Percentiles rank a stretch among this genome's conserved stretches.
These are phyloP conservation scores for Apiospora kogelbergensis DNA, from an alignment of 2,329 filamentous ascomycete genomes.

Conservation along the genomic window DNA sequence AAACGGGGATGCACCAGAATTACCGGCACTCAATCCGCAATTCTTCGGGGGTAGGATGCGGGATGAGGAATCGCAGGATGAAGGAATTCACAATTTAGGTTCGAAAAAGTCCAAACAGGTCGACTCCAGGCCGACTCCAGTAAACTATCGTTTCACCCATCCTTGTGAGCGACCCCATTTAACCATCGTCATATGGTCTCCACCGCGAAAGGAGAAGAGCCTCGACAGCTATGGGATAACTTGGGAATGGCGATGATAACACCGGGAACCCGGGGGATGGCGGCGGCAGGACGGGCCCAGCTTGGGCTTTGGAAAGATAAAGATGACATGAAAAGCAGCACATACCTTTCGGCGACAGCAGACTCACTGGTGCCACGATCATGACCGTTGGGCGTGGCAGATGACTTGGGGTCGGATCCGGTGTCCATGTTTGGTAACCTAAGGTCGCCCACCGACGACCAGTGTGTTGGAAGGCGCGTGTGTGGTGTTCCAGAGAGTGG, in stretches of 20 bases:
- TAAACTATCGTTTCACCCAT: conserved; percentile 1
- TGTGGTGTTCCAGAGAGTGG: neutral
- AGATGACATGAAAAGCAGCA: no score
- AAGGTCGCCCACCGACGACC: neutral
- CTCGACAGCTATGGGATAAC: neutral
- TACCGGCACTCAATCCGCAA: neutral
- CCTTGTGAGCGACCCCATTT: neutral
- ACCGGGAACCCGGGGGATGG: neutral
- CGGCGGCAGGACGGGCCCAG: neutral
- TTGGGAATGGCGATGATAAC: neutral
- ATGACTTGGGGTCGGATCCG: neutral
- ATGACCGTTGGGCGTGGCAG: neutral
- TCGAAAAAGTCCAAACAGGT: neutral
- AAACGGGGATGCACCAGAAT: neutral
- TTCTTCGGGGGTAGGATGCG: neutral
- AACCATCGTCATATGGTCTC: neutral
- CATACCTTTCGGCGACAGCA: neutral
- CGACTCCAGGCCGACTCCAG: neutral
- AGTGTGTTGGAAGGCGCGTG: neutral
- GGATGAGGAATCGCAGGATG: neutral
- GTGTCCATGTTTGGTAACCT: neutral
- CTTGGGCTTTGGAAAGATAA: neutral
- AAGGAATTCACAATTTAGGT: neutral
- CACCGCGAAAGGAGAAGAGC: neutral
- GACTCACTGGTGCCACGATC: neutral